A percentile compares a stretch with the other conserved stretches of the same genome.
These are phyloP conservation scores for Plasmopara halstedii DNA, from an alignment of 352 stramenopile species.

Conservation along the genomic window DNA sequence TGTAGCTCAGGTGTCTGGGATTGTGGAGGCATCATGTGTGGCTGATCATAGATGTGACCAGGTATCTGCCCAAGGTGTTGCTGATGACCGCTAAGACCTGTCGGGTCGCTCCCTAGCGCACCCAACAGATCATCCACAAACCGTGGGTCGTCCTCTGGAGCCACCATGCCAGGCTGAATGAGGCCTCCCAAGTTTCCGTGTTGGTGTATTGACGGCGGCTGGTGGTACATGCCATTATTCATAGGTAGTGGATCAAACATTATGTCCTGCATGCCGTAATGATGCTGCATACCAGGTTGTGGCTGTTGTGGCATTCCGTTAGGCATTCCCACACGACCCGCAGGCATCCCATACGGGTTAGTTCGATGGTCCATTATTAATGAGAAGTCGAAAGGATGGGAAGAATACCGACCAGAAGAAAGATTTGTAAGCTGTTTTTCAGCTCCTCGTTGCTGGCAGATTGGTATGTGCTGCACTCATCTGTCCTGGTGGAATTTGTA, in stretches of 20 bases:
- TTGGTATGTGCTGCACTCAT: slow-evolving; percentile 18
- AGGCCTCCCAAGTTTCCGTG: slow-evolving; percentile 30
- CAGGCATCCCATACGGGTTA: slow-evolving; percentile 46
- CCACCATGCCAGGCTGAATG: slow-evolving; percentile 42
- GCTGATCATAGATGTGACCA: slow-evolving; percentile 52
- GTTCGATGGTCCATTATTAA: slow-evolving; percentile 53
- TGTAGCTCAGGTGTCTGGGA: slow-evolving; percentile 24
- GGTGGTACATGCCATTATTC: slow-evolving; percentile 51
- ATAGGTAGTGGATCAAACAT: slow-evolving; percentile 70
- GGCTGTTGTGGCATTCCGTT: slow-evolving; percentile 31
- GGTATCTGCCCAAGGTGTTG: slow-evolving; percentile 52
- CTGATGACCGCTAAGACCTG: slow-evolving; percentile 40
- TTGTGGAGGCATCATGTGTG: slow-evolving; percentile 40
- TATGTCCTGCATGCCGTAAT: slow-evolving; percentile 68
- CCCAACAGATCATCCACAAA: slow-evolving; percentile 56
- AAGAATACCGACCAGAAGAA: neutral
- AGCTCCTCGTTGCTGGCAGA: slow-evolving; percentile 28
- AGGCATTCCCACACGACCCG: slow-evolving; percentile 27
- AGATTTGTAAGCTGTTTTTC: neutral
- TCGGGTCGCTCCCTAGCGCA: slow-evolving; percentile 44
- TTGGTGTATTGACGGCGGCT: slow-evolving; percentile 24
- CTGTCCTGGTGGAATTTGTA: slow-evolving; percentile 17
- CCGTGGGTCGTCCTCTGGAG: slow-evolving; percentile 43
- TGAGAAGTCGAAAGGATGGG: slow-evolving; percentile 1
- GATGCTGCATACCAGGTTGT: slow-evolving; percentile 50